phyloP scores from a whole-genome alignment of 495 filamentous ascomycete genomes.

The Articulospora tetracladia region DNA sequence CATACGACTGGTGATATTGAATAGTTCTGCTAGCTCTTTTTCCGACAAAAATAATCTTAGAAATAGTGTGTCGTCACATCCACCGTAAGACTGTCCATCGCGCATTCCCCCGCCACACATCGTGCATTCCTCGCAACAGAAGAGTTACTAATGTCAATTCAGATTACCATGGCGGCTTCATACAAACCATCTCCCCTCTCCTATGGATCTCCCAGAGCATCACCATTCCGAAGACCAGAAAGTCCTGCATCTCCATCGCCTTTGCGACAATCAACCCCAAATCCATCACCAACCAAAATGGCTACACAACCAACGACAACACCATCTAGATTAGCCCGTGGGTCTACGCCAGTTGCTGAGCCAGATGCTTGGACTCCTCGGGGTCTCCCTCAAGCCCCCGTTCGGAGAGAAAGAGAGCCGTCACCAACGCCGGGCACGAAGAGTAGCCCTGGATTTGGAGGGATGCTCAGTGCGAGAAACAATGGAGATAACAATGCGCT shows the following conservation, averaged over 20 bases:
- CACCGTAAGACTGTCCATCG: background rate
- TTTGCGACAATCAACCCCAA: slow-evolving; percentile 43
- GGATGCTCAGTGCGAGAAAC: slow-evolving; percentile 23
- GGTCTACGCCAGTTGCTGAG: slow-evolving; percentile 26
- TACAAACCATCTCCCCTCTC: slow-evolving; percentile 73
- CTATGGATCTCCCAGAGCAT: slow-evolving; percentile 63
- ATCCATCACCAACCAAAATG: slow-evolving; percentile 40
- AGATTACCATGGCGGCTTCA: slow-evolving; percentile 34
- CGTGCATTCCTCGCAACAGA: slow-evolving; percentile 10
- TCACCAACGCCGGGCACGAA: slow-evolving; percentile 41
- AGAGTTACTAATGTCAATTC: slow-evolving; percentile 3
- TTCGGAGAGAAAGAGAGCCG: slow-evolving; percentile 28
- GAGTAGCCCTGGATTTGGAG: slow-evolving; percentile 29
- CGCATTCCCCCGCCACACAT: background rate
- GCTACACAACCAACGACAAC: slow-evolving; percentile 24
- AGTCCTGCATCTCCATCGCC: slow-evolving; percentile 41
- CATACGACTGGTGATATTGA: no score
- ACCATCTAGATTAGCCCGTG: slow-evolving; percentile 34
- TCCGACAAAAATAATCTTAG: no score
- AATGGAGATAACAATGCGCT: slow-evolving; percentile 46
- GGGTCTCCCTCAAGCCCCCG: slow-evolving; percentile 18
- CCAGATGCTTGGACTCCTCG: slow-evolving; percentile 30
- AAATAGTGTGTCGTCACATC: background rate
- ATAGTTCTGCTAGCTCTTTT: no score
- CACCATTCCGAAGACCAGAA: slow-evolving; percentile 69